Percentiles rank a stretch among this genome's conserved stretches.
phyloP scores from a whole-genome alignment of 305 asterid species.

The Striga hermonthica region DNA sequence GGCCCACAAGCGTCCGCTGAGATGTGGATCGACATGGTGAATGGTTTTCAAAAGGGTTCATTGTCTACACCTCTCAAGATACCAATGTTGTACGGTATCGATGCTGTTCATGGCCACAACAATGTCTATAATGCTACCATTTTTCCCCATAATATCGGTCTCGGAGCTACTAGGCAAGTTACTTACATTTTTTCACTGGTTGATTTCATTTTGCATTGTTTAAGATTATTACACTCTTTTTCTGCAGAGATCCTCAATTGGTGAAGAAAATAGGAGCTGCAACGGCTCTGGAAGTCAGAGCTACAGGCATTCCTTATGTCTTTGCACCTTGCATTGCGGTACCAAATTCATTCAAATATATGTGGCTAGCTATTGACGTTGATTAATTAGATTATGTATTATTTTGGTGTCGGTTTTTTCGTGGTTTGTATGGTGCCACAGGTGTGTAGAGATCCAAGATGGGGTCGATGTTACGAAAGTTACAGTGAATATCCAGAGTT shows the following conservation, averaged over 20 bases:
- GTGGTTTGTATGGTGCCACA: background rate
- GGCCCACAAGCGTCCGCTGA: background rate
- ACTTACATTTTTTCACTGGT: too few relatives aligned
- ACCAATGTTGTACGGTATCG: conserved; percentile 4
- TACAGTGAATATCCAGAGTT: conserved; percentile 47
- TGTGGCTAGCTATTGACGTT: too few relatives aligned
- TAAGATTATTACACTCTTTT: too few relatives aligned
- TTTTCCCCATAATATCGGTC: conserved; percentile 10
- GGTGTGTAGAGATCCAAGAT: conserved; percentile 62
- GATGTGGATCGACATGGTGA: background rate
- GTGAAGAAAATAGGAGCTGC: conserved; percentile 5
- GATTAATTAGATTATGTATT: too few relatives aligned
- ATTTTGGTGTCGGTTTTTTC: too few relatives aligned
- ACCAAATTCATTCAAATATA: background rate
- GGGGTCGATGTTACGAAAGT: conserved; percentile 58
- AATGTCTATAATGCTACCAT: background rate
- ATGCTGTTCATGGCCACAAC: conserved; percentile 6
- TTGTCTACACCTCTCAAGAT: background rate
- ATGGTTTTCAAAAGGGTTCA: background rate
- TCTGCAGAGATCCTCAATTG: background rate
- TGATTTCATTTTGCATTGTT: too few relatives aligned
- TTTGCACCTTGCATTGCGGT: conserved; percentile 10
- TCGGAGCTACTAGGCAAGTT: conserved; percentile 2
- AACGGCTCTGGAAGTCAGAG: conserved; percentile 10
- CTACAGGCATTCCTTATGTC: conserved; percentile 4